Evolutionary conservation across 352 stramenopile genomes (phyloP).

Genomic region (Peronospora destructor): DNA sequence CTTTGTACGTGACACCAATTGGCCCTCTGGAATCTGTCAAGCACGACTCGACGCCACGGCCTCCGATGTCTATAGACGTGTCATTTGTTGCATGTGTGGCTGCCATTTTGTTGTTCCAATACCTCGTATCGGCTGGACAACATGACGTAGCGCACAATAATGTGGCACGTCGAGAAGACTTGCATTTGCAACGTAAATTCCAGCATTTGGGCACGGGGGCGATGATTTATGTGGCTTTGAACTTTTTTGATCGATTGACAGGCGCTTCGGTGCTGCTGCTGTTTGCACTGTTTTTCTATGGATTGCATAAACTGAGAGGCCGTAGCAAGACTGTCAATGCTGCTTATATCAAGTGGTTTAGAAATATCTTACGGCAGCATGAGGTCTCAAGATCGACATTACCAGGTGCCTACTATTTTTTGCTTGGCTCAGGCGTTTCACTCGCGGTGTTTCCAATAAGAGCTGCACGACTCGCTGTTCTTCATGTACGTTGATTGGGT

Average conservation of each 20-base stretch:
- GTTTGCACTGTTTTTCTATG: conserved; percentile 34
- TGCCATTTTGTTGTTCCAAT: conserved; percentile 36
- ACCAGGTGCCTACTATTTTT: conserved; percentile 57
- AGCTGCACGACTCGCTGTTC: conserved; percentile 44
- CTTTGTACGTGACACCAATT: not conserved
- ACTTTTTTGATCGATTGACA: conserved; percentile 18
- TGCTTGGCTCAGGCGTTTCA: conserved; percentile 38
- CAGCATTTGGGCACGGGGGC: conserved; percentile 43
- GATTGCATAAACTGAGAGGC: conserved; percentile 30
- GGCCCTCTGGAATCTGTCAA: conserved; percentile 3
- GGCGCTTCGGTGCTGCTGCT: conserved; percentile 25
- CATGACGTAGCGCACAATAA: not conserved
- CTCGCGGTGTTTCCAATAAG: conserved; percentile 31
- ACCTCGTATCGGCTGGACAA: conserved; percentile 21
- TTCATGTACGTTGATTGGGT: conserved; percentile 33
- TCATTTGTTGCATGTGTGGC: conserved; percentile 17
- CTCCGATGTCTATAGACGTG: conserved; percentile 7
- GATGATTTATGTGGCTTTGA: conserved; percentile 39
- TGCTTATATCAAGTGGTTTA: conserved; percentile 38
- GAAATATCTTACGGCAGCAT: conserved; percentile 37
- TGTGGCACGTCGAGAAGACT: conserved; percentile 21
- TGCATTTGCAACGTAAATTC: conserved; percentile 44
- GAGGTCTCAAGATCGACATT: conserved; percentile 33
- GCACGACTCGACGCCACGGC: conserved; percentile 5
- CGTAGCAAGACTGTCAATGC: conserved; percentile 23